Conservation (phyloP, 495 filamentous ascomycete genomes). For the Xylaria bambusicola region DNA sequence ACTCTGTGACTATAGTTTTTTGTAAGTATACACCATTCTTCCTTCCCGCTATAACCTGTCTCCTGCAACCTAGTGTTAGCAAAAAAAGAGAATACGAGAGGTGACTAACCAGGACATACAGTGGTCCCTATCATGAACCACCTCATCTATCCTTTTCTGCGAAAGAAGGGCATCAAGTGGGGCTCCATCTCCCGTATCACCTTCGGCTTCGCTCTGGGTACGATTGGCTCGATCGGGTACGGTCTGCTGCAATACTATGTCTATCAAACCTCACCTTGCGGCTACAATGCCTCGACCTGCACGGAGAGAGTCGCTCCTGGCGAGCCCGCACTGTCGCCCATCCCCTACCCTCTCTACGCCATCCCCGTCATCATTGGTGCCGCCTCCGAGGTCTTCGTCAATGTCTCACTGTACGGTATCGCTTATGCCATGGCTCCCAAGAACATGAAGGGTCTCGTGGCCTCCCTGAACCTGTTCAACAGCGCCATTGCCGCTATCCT, state of each 20-base stretch:
- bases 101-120: slow-evolving; percentile 23
- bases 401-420: slow-evolving; percentile 69
- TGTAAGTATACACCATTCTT: slow-evolving; percentile 21
- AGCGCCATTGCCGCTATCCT: slow-evolving; percentile 58
- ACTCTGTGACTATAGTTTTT: slow-evolving; percentile 71
- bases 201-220: slow-evolving; percentile 67
- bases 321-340: slow-evolving; percentile 46
- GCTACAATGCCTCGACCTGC: slow-evolving; percentile 46
- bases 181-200: slow-evolving; percentile 72
- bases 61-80: neutral
- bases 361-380: slow-evolving; percentile 53
- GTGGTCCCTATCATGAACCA: slow-evolving; percentile 71
- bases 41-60: neutral
- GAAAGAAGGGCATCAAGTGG: slow-evolving; percentile 62
- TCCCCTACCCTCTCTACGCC: slow-evolving; percentile 44
- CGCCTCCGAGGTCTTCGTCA: slow-evolving; percentile 67
- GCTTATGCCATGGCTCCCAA: slow-evolving; percentile 68
- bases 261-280: slow-evolving; percentile 58
- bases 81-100: neutral
- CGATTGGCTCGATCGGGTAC: slow-evolving; percentile 60
- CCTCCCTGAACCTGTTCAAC: slow-evolving; percentile 60
- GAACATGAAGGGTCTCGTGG: slow-evolving; percentile 67
- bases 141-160: slow-evolving; percentile 67
- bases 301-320: slow-evolving; percentile 35
- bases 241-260: slow-evolving; percentile 73